Conservation (phyloP, 1,139 yeast species). For the Hansenula sp. region DNA sequence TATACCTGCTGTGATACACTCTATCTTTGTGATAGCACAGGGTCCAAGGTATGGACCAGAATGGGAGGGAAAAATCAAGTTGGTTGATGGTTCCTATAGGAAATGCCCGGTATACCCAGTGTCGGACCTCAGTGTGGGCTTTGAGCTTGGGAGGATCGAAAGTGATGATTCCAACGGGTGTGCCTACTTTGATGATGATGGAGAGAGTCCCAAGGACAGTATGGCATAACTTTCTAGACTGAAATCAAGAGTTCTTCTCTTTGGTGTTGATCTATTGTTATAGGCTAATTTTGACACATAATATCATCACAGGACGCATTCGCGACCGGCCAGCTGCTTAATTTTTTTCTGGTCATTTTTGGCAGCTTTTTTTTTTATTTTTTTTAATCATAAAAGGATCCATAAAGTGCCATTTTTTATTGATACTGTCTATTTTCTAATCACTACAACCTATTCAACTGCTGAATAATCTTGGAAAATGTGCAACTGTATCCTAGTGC, state of each 20-base stretch:
- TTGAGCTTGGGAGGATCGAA: not conserved
- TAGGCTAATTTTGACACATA: not conserved
- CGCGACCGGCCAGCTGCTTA: not conserved
- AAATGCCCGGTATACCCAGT: not conserved
- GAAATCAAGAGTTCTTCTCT: too few relatives aligned
- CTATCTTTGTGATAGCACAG: not conserved
- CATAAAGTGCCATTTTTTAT: not conserved
- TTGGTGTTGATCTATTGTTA: too few relatives aligned
- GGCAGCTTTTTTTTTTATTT: too few relatives aligned
- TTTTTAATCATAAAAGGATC: too few relatives aligned
- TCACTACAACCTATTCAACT: too few relatives aligned
- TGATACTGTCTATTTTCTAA: too few relatives aligned
- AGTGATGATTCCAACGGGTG: not conserved
- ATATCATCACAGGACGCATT: not conserved
- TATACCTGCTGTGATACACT: constrained; percentile 1
- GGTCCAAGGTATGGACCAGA: not conserved
- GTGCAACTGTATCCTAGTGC: constrained; percentile 45
- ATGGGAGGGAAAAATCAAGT: not conserved
- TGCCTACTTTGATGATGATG: not conserved
- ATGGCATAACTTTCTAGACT: too few relatives aligned
- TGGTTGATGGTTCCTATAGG: not conserved
- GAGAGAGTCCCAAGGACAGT: not conserved
- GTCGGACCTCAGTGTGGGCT: not conserved
- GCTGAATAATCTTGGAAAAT: not conserved
- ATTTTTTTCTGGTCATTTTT: not conserved